Evolutionary conservation across 495 filamentous ascomycete genomes (phyloP).

Genomic region (Talaromyces stipitatus): DNA sequence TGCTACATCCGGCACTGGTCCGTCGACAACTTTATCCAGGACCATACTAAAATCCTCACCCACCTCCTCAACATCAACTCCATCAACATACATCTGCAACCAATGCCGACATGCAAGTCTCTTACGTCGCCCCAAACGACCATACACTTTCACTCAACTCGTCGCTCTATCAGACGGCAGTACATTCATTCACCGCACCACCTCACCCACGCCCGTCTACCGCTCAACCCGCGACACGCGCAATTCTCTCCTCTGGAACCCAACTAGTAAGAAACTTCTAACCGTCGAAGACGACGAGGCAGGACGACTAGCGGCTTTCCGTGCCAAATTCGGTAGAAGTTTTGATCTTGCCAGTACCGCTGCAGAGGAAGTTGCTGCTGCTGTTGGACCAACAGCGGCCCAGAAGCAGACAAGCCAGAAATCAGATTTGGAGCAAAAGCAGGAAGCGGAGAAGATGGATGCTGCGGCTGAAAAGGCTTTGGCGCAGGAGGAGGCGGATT

Average conservation of each 20-base stretch:
- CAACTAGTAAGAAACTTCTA: conserved; percentile 61
- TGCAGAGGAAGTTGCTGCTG: conserved; percentile 14
- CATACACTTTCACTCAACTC: conserved; percentile 95
- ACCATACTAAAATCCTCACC: conserved; percentile 2
- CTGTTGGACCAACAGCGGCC: not conserved
- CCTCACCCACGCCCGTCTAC: conserved; percentile 72
- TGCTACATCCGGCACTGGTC: conserved; percentile 14
- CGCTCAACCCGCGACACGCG: conserved; percentile 72
- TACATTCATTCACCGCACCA: conserved; percentile 82
- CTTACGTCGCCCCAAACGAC: conserved; percentile 76
- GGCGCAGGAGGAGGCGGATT: conserved; percentile 20
- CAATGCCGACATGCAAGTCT: conserved; percentile 78
- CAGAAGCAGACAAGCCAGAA: not conserved
- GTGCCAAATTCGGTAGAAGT: conserved; percentile 70
- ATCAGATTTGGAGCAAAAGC: not conserved
- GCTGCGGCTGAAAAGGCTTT: conserved; percentile 16
- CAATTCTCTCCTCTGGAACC: conserved; percentile 89
- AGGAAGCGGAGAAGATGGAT: conserved; percentile 22
- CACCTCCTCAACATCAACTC: conserved; percentile 21
- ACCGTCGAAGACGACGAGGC: conserved; percentile 96
- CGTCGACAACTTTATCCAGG: conserved; percentile 9
- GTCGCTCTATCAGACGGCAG: conserved; percentile 89
- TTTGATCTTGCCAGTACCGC: conserved; percentile 57
- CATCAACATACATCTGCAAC: conserved; percentile 37
- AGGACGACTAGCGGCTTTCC: conserved; percentile 77